Percentiles rank a stretch among this genome's conserved stretches.
Evolutionary conservation across 345 rosid genomes (phyloP).

Genomic region (Citrus mangshanensis): DNA sequence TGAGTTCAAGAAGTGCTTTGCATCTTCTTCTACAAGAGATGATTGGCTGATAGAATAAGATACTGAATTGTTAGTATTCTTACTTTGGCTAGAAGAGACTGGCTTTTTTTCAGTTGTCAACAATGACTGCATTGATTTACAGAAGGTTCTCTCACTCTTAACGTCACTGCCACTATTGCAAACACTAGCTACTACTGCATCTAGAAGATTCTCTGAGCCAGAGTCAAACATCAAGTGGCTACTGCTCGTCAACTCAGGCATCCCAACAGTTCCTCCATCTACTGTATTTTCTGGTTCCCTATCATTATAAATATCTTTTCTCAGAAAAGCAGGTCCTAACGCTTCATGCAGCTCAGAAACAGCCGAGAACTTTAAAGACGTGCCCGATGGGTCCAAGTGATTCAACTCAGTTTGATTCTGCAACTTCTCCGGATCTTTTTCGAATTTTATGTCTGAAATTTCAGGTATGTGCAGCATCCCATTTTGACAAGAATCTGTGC

Average conservation of each 20-base stretch:
- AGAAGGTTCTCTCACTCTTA: conserved; percentile 47
- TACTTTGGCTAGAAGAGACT: conserved; percentile 47
- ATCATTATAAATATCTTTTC: conserved; percentile 29
- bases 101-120: conserved; percentile 45
- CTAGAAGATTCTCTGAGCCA: conserved; percentile 74
- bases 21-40: conserved; percentile 39
- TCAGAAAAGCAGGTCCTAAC: conserved; percentile 66
- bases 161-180: conserved; percentile 47
- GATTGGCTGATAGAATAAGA: conserved; percentile 46
- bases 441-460: conserved; percentile 33
- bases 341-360: conserved; percentile 83
- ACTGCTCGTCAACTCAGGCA: conserved; percentile 50
- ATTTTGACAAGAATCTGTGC: conserved; percentile 28
- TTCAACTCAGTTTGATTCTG: conserved; percentile 36
- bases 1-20: conserved; percentile 39
- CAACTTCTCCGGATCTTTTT: conserved; percentile 32
- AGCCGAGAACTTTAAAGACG: conserved; percentile 54
- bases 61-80: conserved; percentile 35
- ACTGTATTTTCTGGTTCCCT: conserved; percentile 48
- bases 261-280: conserved; percentile 33
- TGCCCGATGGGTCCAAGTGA: conserved; percentile 27
- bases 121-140: conserved; percentile 52
- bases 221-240: conserved; percentile 58
- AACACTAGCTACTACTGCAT: conserved; percentile 80
- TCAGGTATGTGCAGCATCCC: conserved; percentile 28